Evolutionary conservation across 345 rosid genomes (phyloP), one percentile per base, ranked within the genome.

Genomic region (Pistacia vera): DNA sequence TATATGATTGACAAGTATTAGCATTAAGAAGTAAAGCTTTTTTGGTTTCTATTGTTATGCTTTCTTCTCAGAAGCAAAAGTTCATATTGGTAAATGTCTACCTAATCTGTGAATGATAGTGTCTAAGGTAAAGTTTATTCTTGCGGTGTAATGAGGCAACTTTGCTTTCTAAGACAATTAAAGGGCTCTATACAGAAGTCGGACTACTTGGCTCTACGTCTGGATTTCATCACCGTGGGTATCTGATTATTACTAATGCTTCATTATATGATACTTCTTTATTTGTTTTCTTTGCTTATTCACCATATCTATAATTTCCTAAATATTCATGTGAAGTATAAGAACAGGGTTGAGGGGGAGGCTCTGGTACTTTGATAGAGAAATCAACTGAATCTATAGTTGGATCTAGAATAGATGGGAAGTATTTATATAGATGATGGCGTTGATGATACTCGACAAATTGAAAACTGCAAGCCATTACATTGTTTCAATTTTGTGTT

Each of bases 161-260:
- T 95, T 75, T 95, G 97, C 88, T 95, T 93, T 79, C 85, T 93
- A 35, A 85, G 89, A 70, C 98, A 95, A 68, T 95, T 95, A 75
- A 91, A 82, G 85, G 89, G 87, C 78, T 90, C 97, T 17, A 82
- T 95, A 73, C 82, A 74, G 75, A 95, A 87, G 78, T 91, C 98
- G 61, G 98, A 95, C 75, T 95, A 91, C 88, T 84, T 91, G 71
- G 98, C 98, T 3, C 85, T 95, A 70, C 92, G 97, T 51, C 77
- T 90, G 73, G 97, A 97, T 72, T 91, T 91, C 90, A 86, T 95
- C 87, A 89, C 90, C 0, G 95, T 95, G 84, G 60, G 97, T 89
- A 77, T 66, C 85, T 72, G 38, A 46, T 73, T 60, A 25, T 55
- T 54, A 18, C 36, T 78, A 8, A 13, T 66, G 28, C 58, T 48